Evolutionary conservation across 805 yeast species (phyloP).

Genomic region (Lachancea lanzarotensis): DNA sequence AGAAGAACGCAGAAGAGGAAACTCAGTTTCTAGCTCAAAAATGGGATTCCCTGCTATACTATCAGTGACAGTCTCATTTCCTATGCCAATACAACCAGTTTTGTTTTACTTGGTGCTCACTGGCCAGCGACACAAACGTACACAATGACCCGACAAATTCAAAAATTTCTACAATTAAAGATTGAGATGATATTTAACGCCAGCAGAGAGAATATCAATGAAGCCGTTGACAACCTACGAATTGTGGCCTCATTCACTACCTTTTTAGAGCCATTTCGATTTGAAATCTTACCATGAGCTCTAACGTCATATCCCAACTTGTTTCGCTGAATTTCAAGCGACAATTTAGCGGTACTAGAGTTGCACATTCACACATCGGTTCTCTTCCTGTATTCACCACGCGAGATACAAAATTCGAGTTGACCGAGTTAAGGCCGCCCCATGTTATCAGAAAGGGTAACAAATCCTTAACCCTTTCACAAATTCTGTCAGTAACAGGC

Average conservation of each 20-base stretch:
- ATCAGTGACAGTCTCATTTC: too few species aligned
- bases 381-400: constrained; percentile 66
- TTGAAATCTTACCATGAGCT: too few species aligned
- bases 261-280: too few species aligned
- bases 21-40: too few species aligned
- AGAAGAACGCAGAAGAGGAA: too few species aligned
- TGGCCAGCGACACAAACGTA: background rate
- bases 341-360: background rate
- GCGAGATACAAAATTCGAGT: constrained; percentile 46
- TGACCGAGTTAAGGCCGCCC: constrained; percentile 43
- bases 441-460: constrained; percentile 61
- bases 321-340: background rate
- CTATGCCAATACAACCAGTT: too few species aligned
- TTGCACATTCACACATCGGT: constrained; percentile 63
- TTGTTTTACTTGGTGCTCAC: background rate
- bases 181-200: too few species aligned
- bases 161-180: background rate
- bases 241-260: too few species aligned
- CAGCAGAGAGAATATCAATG: too few species aligned
- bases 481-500: constrained; percentile 57
- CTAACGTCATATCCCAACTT: background rate
- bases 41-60: too few species aligned
- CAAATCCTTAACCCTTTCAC: constrained; percentile 49
- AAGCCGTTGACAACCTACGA: too few species aligned
- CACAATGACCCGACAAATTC: background rate